Base-by-base conservation (phyloP, 2,329 filamentous ascomycete species). In the Leptodontidium sp. region DNA sequence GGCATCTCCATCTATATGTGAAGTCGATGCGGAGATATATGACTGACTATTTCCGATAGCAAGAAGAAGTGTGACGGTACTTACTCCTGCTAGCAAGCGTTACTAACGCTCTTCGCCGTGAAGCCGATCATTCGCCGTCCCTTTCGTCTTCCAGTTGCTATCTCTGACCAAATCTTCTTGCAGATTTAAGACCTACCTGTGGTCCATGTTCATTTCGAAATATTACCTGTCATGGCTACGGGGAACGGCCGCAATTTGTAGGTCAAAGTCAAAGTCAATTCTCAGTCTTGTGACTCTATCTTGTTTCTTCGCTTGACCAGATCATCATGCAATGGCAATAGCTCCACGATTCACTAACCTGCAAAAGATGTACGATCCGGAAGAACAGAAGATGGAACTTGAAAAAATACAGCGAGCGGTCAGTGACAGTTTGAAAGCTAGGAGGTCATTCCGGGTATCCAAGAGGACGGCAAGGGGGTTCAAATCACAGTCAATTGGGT, bases 31-130 rank as follows among this genome's bases (percentile, higher is more conserved):
- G 3, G 15, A 17, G n/a, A 47, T 17, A 40, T 58, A 12, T 6
- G 9, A 6, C 55, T 40, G 32, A 40, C 55, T 7, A 24, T 21
- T 9, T 14, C 21, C 14, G 8, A 4, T 15, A 58, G 55, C 5
- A 67, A 65, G 49, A 70, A 70, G 47, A 70, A 70, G 50, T 70
- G 68, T 17, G 65, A 67, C 26, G 68, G 67, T 32, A 49, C 9
- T 17, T n/a, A 17, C 21, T 40, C 12, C 17, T 8, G 32, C 40
- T 26, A 24, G 9, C n/a, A 35, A 15, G 29, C 17, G 4, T 32
- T 35, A 2, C 29, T 5, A n/a, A 7, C 29, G 38, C 38, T 7
- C 38, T 40, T 40, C 38, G 9, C 38, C 38, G 38, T 32, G 29
- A 6, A 32, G 6, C 29, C 29, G 29, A 3, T 8, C 29, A 7